Base-by-base conservation (phyloP, 164 flowering plant genomes). In the Protea cynaroides region DNA sequence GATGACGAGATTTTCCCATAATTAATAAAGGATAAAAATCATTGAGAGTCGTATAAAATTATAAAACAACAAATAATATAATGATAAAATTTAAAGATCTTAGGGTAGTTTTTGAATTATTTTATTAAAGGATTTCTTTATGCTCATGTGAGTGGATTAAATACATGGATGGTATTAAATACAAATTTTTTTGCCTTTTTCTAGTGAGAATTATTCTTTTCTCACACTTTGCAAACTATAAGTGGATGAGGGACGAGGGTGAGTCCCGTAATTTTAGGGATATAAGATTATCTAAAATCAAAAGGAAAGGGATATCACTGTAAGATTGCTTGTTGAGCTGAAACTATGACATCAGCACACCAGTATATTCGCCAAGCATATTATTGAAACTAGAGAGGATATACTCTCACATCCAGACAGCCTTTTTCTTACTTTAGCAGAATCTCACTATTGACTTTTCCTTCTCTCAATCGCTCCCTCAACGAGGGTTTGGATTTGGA, bases 31-130 rank as follows among this genome's bases (percentile, higher is more conserved):
- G 52, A 49, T 5, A 29, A 29, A 29, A 3, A 29, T 18, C 2
- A 49, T 49, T 13, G 4, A 49, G 52, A 15, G n/a, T 49, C 1
- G 18, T 49, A 1, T 1, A 14, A 12, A 1, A 87, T 82, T n/a
- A 87, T 22, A 18, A 11, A 59, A 56, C 63, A 1, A 37, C 14
- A 5, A 18, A 52, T 2, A 7, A 11, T 18, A 7, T 24, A 14
- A 24, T 21, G 56, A 19, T 10, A 15, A 7, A 18, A 12, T 36
- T 34, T 24, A 11, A 46, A 36, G 23, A 25, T 10, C 37, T 10
- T 11, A 1, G 7, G 14, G 10, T 21, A 5, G 5, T 29, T 29
- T 29, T 29, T 2, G 34, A 29, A 29, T 29, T 29, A n/a, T n/a
- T n/a, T n/a, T n/a, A n/a, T n/a, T n/a, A n/a, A n/a, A n/a, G n/a